Base-by-base conservation (phyloP, 1,139 yeast genomes). In the Torulaspora globosa region DNA sequence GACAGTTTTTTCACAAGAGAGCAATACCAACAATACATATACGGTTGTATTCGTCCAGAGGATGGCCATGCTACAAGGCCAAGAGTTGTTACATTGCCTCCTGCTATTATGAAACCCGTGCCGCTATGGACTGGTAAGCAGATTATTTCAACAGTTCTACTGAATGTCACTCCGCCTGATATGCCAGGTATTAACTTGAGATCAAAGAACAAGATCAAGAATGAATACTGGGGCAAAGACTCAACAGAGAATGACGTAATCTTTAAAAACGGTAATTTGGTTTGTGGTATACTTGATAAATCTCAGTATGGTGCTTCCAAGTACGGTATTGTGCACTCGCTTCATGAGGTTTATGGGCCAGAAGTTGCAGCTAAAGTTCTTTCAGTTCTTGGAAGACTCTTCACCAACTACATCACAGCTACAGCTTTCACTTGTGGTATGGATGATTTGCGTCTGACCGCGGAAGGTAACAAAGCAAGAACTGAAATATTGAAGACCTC, bases 71-170 rank as follows among this genome's bases (percentile, higher is more conserved):
- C 95, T 29, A 80, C 90, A 7, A 75, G 81, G 51, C 66, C 79
- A 36, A 79, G 80, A 58, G 77, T 94, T 38, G 64, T 82, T 12
- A 89, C 97, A 28, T 76, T 94, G 39, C 94, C 97, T 3, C 98
- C 99, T 33, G 80, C 98, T 2, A 70, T 94, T 41, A 67, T 79
- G 65, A 90, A 90, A 67, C 99, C 99, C 4, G 75, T 74, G 50
- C 88, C 90, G 30, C 68, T 92, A 65, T 94, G 98, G 98, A 92
- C 98, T n/a, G 99, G 99, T 67, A 94, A 94, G 67, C 99, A 94
- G 72, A 79, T 94, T 41, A 89, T 92, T 54, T 80, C 96, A 19
- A 89, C 98, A n/a, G 81, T 92, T 38, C 68, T 85, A 59, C 73
- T 87, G 51, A 92, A 92, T 66, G 85, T 92, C 56, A 87, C 84